phyloP scores from a whole-genome alignment of 2,329 filamentous ascomycete species.

The Cadophora sp. region DNA sequence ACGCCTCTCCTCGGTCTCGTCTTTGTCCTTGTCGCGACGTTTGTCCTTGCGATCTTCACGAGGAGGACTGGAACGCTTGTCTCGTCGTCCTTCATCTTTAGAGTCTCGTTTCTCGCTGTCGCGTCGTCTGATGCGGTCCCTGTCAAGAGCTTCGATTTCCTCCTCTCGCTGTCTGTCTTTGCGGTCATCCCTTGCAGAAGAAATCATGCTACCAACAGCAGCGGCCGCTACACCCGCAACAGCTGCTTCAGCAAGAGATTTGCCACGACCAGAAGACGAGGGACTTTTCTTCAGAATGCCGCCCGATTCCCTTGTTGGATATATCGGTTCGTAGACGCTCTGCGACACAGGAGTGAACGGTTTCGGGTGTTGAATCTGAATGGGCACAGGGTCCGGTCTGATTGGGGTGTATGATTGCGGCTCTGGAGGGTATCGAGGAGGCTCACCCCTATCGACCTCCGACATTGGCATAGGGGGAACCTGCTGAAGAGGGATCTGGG shows the following conservation, averaged over 20 bases:
- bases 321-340: constrained; percentile 65
- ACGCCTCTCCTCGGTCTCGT: constrained; percentile 29
- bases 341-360: constrained; percentile 76
- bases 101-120: constrained; percentile 29
- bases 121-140: constrained; percentile 23
- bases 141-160: constrained; percentile 25
- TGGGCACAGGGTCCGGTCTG: constrained; percentile 65
- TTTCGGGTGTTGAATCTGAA: constrained; percentile 85
- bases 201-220: constrained; percentile 55
- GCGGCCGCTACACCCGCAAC: constrained; percentile 56
- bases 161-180: constrained; percentile 37
- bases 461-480: constrained; percentile 18
- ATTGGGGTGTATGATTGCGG: constrained; percentile 49
- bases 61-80: constrained; percentile 36
- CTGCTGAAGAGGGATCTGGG: constrained; percentile 48
- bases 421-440: constrained; percentile 43
- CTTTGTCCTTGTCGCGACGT: constrained; percentile 37
- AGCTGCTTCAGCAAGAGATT: constrained; percentile 52
- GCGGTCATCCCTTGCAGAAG: constrained; percentile 45
- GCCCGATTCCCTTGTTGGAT: constrained; percentile 41
- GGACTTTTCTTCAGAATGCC: constrained; percentile 34
- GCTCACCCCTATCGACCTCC: constrained; percentile 12
- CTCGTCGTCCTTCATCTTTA: constrained; percentile 34
- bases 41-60: constrained; percentile 37
- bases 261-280: constrained; percentile 46